Base-by-base conservation (phyloP, 78 protist genomes). In the Isochrysis galbana region DNA sequence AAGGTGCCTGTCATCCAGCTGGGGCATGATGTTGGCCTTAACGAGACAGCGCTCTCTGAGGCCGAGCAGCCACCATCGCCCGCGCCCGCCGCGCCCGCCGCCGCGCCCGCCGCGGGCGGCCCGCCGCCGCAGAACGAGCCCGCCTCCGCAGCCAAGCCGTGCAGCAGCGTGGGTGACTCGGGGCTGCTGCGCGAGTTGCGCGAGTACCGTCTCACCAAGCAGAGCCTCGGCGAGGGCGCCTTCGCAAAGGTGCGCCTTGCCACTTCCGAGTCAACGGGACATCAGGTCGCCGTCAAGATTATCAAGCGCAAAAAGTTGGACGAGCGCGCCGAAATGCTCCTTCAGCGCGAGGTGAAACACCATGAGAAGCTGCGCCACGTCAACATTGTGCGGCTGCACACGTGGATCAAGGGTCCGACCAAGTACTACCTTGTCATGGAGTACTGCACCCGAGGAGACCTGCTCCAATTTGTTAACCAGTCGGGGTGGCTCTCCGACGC, bases 371-470 rank as follows among this genome's bases (percentile, higher is more conserved):
- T 80, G 39, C 88, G 88, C 22, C 88, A 80, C 38, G 42, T 2
- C 32, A 80, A 80, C 88, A 80, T 80, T 51, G 88, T 80, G 88
- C 48, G 88, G 88, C 88, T 80, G 26, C 51, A 41, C 88, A 41
- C 88, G 11, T 44, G 23, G 42, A 44, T 80, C 55, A 17, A 32
- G 19, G 36, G 88, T 5, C 93, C 87, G 11, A 41, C 7, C 34
- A 41, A 72, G 88, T 78, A 54, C 41, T 91, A 95, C 77, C 94
- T 92, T 91, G 95, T 95, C 42, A 90, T 96, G 89, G 97, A 96
- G 70, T 92, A 89, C 92, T 91, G 95, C 67, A 93, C 89, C 36
- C 89, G 95, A 90, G 96, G 96, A 23, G 97, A 96, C 90, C 89
- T 96, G 67, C 87, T 93, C 10, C 87, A 61, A 32, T 61, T 61